A percentile compares a stretch with the other conserved stretches of the same genome.
These are phyloP conservation scores for Cystobasidium sp. DNA, from an alignment of 1,284 basidiomycete genomes.

Conservation along the genomic window DNA sequence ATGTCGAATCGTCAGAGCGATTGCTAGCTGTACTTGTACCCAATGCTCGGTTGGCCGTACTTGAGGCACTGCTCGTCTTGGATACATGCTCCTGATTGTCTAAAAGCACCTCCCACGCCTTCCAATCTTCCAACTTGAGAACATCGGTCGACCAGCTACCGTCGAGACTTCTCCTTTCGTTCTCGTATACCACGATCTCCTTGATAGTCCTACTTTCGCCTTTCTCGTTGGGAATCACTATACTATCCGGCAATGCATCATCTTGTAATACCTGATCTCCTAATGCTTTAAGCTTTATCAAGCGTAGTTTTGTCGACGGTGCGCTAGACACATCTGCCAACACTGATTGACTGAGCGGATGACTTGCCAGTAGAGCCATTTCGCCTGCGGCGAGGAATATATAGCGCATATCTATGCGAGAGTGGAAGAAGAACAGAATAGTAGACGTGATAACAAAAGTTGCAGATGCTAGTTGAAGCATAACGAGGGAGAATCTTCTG, in stretches of 20 bases:
- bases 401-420: slow-evolving; percentile 47
- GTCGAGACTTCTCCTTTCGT: slow-evolving; percentile 33
- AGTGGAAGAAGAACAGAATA: slow-evolving; percentile 41
- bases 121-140: slow-evolving; percentile 16
- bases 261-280: slow-evolving; percentile 13
- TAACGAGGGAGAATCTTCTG: slow-evolving; percentile 46
- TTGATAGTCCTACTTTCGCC: slow-evolving; percentile 26
- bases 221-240: slow-evolving; percentile 23
- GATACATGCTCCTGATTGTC: slow-evolving; percentile 28
- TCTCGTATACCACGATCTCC: slow-evolving; percentile 39
- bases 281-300: slow-evolving; percentile 18
- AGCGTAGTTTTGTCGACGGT: slow-evolving; percentile 14
- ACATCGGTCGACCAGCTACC: slow-evolving; percentile 40
- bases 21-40: slow-evolving; percentile 14
- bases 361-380: slow-evolving; percentile 45
- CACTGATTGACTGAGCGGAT: slow-evolving; percentile 46
- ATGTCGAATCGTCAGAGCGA: slow-evolving; percentile 4
- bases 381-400: slow-evolving; percentile 50
- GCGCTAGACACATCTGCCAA: slow-evolving; percentile 14
- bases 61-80: background rate
- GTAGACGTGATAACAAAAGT: slow-evolving; percentile 37
- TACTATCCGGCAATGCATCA: slow-evolving; percentile 31
- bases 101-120: slow-evolving; percentile 27
- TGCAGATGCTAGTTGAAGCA: slow-evolving; percentile 48
- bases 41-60: background rate